phyloP scores from a whole-genome alignment of 805 yeast species.

The Monosporozyma aquatica region DNA sequence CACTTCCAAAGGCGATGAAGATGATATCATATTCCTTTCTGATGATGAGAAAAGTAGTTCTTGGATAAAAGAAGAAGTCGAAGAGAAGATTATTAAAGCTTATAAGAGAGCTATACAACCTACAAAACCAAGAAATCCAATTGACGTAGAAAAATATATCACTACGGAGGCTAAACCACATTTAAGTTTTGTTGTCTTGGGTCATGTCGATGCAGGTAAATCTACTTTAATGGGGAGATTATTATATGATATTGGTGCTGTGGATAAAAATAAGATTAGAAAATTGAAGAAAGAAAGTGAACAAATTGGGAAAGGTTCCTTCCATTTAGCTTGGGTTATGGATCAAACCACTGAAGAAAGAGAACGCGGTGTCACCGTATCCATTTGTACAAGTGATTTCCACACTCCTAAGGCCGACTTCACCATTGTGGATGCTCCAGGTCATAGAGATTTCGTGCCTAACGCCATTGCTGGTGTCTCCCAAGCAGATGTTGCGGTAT shows the following conservation, averaged over 20 bases:
- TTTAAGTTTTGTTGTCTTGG: constrained; percentile 92
- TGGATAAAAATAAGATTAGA: constrained; percentile 92
- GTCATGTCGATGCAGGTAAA: constrained; percentile 99
- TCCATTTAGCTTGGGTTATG: constrained; percentile 99
- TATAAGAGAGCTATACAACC: constrained; percentile 24
- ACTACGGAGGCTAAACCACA: constrained; percentile 83
- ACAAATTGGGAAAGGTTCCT: constrained; percentile 97
- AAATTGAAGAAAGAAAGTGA: constrained; percentile 95
- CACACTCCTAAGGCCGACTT: constrained; percentile 92
- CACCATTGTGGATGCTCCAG: constrained; percentile 98
- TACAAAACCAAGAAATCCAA: constrained; percentile 32
- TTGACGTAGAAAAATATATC: constrained; percentile 66
- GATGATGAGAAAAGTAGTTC: constrained; percentile 12
- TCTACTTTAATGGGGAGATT: constrained; percentile 98
- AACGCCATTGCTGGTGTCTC: constrained; percentile 99
- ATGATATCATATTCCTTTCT: constrained; percentile 9
- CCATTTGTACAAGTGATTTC: constrained; percentile 93
- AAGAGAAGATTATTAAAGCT: constrained; percentile 3
- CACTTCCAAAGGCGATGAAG: constrained; percentile 3
- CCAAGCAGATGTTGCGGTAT: constrained; percentile 95
- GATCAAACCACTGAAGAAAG: constrained; percentile 98
- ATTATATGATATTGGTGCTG: constrained; percentile 86
- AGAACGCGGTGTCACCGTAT: constrained; percentile 96
- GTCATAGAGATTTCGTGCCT: constrained; percentile 96
- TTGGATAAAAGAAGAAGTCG: constrained; percentile 16